Conservation (phyloP, 2,329 filamentous ascomycete genomes). For the Cercospora canescens region DNA sequence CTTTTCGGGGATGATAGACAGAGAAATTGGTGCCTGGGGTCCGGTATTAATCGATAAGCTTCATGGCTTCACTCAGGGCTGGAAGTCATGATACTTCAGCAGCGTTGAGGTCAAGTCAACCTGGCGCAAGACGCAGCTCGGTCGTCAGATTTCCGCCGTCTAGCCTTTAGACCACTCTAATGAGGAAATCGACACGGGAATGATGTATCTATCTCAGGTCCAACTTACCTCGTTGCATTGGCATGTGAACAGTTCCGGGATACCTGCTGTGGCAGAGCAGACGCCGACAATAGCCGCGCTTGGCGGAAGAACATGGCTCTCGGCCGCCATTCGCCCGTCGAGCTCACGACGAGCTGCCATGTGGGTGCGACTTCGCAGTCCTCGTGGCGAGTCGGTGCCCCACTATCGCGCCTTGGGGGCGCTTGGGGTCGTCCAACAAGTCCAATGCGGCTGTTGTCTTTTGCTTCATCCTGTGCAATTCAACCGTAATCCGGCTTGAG, state of each 20-base stretch:
- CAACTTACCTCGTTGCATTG: neutral
- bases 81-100: conserved; percentile 40
- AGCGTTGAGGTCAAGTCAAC: neutral
- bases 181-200: neutral
- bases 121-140: neutral
- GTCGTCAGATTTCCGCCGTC: neutral
- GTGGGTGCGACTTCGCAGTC: conserved; percentile 11
- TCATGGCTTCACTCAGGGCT: conserved; percentile 90
- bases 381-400: conserved; percentile 5
- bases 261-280: neutral
- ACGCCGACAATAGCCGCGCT: conserved; percentile 10
- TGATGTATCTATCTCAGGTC: neutral
- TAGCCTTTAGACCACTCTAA: neutral
- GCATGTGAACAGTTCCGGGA: neutral
- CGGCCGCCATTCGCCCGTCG: conserved; percentile 7
- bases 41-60: conserved; percentile 93
- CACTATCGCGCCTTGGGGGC: conserved; percentile 12
- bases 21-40: conserved; percentile 84
- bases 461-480: neutral
- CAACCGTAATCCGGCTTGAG: neutral
- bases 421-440: neutral
- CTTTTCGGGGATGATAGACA: conserved; percentile 86
- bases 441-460: neutral
- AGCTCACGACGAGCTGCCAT: conserved; percentile 1
- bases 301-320: neutral